phyloP scores from a whole-genome alignment of 2,329 filamentous ascomycete species.

The Phoma sp. region DNA sequence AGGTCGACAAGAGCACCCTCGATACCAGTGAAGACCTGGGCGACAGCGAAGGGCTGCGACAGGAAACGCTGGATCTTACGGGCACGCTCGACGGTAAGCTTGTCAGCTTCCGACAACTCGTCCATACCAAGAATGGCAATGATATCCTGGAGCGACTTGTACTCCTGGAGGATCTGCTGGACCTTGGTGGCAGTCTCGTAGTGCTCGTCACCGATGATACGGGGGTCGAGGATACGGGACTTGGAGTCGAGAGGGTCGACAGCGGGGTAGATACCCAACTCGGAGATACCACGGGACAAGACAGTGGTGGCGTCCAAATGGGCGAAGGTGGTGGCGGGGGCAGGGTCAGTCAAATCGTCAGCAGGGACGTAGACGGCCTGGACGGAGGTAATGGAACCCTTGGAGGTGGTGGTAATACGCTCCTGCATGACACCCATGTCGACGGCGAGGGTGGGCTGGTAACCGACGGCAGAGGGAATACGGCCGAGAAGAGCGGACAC shows the following conservation, averaged over 20 bases:
- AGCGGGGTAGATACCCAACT: conserved; percentile 99
- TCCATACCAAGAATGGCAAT: conserved; percentile 99
- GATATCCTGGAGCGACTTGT: conserved; percentile 99
- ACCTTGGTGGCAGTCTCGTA: conserved; percentile 93
- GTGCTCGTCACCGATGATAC: conserved; percentile 97
- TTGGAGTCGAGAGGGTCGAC: conserved; percentile 99
- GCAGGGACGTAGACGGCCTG: conserved; percentile 99
- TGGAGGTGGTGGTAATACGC: conserved; percentile 99
- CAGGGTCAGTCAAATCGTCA: conserved; percentile 99
- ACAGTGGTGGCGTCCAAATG: conserved; percentile 99
- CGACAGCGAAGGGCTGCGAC: conserved; percentile 96
- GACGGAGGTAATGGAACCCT: conserved; percentile 99
- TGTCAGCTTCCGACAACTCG: conserved; percentile 97
- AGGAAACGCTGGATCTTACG: conserved; percentile 99
- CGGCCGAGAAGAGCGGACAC: conserved; percentile 98
- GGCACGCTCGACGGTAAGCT: conserved; percentile 99
- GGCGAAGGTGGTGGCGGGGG: conserved; percentile 98
- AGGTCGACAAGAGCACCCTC: conserved; percentile 97
- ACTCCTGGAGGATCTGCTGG: conserved; percentile 99
- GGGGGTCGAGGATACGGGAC: conserved; percentile 98
- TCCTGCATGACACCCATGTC: conserved; percentile 74
- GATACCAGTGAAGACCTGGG: conserved; percentile 87
- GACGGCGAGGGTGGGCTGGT: conserved; percentile 61
- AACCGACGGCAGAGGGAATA: conserved; percentile 99
- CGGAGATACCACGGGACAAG: conserved; percentile 99